Base-by-base conservation (phyloP, 2,329 filamentous ascomycete genomes). In the Massarina eburnea region DNA sequence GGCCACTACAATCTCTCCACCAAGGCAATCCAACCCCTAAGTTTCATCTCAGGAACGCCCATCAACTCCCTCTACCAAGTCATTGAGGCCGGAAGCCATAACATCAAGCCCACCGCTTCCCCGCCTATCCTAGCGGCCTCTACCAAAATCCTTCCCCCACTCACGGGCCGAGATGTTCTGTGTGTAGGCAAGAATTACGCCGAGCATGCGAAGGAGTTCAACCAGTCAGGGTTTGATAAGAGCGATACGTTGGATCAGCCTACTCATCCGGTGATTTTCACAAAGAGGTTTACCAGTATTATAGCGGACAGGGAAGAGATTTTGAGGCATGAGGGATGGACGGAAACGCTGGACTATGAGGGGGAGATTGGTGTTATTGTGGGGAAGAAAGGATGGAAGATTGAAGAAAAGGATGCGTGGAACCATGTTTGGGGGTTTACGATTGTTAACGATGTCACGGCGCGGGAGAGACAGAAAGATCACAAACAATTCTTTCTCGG, bases 401-500 rank as follows among this genome's bases (percentile, higher is more conserved):
- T 81, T 32, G 33, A 50, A 0, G 71, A 78, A 37, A 48, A 63
- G 1, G 63, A 79, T 46, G 80, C 79, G 0, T 68, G 73, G 69
- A 65, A 75, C 10, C 58, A 81, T 54, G 76, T 82, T 2, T 81
- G 78, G 77, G 80, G 80, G 0, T 82, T 76, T 49, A 80, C 78
- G 0, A 80, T 80, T 29, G 71, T 78, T 34, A 83, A 61, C 34
- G 55, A 64, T 44, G 39, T 61, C 39, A 62, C 59, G 5, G 58
- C 59, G 33, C 41, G 62, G 2, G 57, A 59, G 38, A 40, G 56
- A 18, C 60, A 59, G 35, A 51, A 59, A 38, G 62, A 64, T 39
- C 80, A 83, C 46, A 82, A 82, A 58, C 80, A 83, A 49, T 83
- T 82, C 58, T 82, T 76, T 44, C 75, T 83, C 39, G 80, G 80